phyloP scores from a whole-genome alignment of 306 rosid species.

The Citrullus colocynthis region DNA sequence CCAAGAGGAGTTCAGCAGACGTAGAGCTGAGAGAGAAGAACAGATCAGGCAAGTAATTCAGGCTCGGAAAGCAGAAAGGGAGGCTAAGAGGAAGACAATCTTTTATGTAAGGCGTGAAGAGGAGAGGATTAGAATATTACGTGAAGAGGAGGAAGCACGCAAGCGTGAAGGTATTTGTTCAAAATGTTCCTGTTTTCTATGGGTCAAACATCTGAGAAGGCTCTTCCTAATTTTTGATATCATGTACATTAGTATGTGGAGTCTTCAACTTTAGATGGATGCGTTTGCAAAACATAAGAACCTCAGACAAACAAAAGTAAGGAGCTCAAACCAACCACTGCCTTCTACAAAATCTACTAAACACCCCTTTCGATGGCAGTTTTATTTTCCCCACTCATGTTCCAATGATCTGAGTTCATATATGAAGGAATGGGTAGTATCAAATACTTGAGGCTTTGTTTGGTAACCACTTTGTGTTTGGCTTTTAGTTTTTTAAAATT shows the following conservation, averaged over 20 bases:
- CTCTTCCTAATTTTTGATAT: background rate
- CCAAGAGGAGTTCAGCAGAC: constrained; percentile 51
- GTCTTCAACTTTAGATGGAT: background rate
- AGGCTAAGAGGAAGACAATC: constrained; percentile 57
- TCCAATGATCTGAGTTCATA: background rate
- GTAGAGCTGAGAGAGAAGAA: constrained; percentile 63
- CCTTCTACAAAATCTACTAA: background rate
- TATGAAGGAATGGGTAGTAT: background rate
- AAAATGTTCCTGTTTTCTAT: background rate
- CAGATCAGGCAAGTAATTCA: constrained; percentile 42
- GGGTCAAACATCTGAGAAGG: background rate
- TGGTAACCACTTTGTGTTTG: no score
- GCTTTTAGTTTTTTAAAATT: no score
- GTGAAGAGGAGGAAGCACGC: constrained; percentile 70
- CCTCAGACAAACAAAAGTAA: background rate
- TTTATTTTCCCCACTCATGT: background rate
- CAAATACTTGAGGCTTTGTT: no score
- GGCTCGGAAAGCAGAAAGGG: constrained; percentile 64
- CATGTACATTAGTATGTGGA: background rate
- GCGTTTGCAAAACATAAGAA: background rate
- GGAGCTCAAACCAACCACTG: background rate
- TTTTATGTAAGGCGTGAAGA: constrained; percentile 63
- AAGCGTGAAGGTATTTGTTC: constrained; percentile 55
- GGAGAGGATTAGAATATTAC: constrained; percentile 53
- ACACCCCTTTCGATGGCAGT: background rate